A percentile compares a stretch with the other conserved stretches of the same genome.
Evolutionary conservation across 2,329 filamentous ascomycete genomes (phyloP).

Genomic region (Coniochaeta sp.): DNA sequence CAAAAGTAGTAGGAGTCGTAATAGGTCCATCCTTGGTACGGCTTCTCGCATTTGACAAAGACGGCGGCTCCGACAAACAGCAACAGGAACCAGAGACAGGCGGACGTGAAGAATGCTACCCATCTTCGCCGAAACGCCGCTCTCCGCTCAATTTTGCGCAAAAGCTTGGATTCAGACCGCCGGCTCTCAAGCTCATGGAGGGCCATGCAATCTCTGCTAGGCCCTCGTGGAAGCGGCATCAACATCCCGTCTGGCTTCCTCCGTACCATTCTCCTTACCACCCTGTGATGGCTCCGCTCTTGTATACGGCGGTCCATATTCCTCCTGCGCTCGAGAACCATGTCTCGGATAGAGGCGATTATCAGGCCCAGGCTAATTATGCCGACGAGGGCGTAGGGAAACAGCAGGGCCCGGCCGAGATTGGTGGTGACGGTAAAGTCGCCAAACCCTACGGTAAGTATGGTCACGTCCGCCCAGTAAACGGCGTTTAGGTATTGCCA

Average conservation of each 20-base stretch:
- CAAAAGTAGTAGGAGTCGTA: conserved; percentile 81
- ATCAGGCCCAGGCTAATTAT: conserved; percentile 81
- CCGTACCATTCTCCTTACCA: conserved; percentile 36
- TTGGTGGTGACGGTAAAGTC: conserved; percentile 41
- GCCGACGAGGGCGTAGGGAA: conserved; percentile 78
- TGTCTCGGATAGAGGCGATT: conserved; percentile 67
- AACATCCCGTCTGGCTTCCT: conserved; percentile 41
- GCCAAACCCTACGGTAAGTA: conserved; percentile 58
- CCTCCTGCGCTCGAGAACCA: conserved; percentile 52
- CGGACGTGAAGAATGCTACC: conserved; percentile 63
- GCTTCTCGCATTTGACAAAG: conserved; percentile 50
- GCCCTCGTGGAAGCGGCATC: conserved; percentile 4
- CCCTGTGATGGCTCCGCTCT: conserved; percentile 47
- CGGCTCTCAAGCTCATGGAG: conserved; percentile 51
- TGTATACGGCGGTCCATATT: conserved; percentile 47
- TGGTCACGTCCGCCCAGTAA: conserved; percentile 70
- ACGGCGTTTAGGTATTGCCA: conserved; percentile 74
- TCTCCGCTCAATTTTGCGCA: conserved; percentile 69
- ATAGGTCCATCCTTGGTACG: conserved; percentile 60
- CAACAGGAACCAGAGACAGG: conserved; percentile 61
- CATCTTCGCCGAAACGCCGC: conserved; percentile 64
- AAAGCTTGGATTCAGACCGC: conserved; percentile 67
- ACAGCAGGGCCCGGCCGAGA: conserved; percentile 62
- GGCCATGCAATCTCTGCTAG: conserved; percentile 4
- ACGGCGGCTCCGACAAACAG: conserved; percentile 77